A percentile compares a stretch with the other conserved stretches of the same genome.
Evolutionary conservation across 2,329 filamentous ascomycete species (phyloP).

Genomic region (Hymenoscyphus repandus): DNA sequence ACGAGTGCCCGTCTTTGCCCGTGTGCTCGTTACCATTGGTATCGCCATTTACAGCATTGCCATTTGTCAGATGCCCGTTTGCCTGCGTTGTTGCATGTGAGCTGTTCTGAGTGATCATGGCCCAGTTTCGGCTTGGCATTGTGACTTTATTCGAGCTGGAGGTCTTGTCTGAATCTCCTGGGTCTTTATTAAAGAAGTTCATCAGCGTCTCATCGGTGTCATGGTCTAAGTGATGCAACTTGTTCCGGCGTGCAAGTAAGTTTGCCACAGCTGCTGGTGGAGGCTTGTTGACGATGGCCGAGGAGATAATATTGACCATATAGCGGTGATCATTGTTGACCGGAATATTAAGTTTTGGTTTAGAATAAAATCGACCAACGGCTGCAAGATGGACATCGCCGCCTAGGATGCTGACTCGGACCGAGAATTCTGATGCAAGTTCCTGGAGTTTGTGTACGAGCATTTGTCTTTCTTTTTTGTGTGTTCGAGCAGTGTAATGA

Average conservation of each 20-base stretch:
- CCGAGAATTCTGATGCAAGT: slow-evolving; percentile 77
- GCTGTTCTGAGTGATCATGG: slow-evolving; percentile 76
- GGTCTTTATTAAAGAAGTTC: slow-evolving; percentile 85
- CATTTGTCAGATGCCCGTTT: slow-evolving; percentile 19
- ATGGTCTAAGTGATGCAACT: slow-evolving; percentile 61
- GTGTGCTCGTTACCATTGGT: not conserved
- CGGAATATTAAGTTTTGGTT: slow-evolving; percentile 70
- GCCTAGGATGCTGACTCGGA: slow-evolving; percentile 85
- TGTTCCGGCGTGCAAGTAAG: slow-evolving; percentile 85
- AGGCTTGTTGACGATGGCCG: slow-evolving; percentile 92
- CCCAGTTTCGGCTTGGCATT: slow-evolving; percentile 91
- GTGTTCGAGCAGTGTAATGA: slow-evolving; percentile 87
- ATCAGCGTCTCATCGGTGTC: slow-evolving; percentile 90
- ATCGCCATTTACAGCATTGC: not conserved
- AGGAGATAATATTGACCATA: slow-evolving; percentile 92
- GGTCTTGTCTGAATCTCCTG: slow-evolving; percentile 71
- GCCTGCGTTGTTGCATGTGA: slow-evolving; percentile 47
- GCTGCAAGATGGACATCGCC: slow-evolving; percentile 93
- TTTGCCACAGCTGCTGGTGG: slow-evolving; percentile 85
- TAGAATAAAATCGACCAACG: slow-evolving; percentile 90
- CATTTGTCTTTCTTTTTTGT: slow-evolving; percentile 80
- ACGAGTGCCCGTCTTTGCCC: slow-evolving; percentile 61
- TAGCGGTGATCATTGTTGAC: slow-evolving; percentile 84
- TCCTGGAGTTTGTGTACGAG: slow-evolving; percentile 78
- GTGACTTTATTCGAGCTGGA: slow-evolving; percentile 74